Evolutionary conservation across 768 basidiomycete species (phyloP), one percentile per base, ranked within the genome.

Genomic region (Podaxis sp.): DNA sequence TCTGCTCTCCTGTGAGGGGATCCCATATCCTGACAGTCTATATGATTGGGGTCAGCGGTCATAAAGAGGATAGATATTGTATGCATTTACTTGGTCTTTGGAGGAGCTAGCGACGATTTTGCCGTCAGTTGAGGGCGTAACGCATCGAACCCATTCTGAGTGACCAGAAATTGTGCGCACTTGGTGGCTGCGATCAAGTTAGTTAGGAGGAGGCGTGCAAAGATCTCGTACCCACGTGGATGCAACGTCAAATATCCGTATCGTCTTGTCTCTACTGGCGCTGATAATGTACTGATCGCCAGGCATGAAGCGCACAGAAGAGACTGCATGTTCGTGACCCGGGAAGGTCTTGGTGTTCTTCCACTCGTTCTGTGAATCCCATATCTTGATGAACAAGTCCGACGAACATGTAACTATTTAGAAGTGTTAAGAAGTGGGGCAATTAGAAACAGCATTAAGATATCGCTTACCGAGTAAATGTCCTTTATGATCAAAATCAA

Each of bases 241-340:
- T 51, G 91, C 84, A 24, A 96, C 88, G 74, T 95, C 91, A 80
- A 93, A 96, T 56, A 96, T 78, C 67, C 90, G 79, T 59, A 96
- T 92, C 5, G 93, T 90, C 76, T 86, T 84, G 74, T 96, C 95
- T 72, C 95, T 80, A 74, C 94, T 95, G 1, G 93, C 90, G 57
- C 90, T 93, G 66, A 95, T 87, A 64, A 96, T 83, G 67, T 82
- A 83, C 71, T 90, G 89, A 71, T 94, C 95, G 56, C 88, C 87
- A 0, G 93, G 93, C 69, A 95, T 81, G 72, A 96, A 96, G 19
- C 88, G 84, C 1, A 89, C 93, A 28, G 87, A 86, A 11, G 95
- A 95, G 53, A 96, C 90, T 12, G 91, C 87, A 74, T 96, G 95
- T 73, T 96, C 95, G 70, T 96, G 95, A 7, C 94, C 95, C 61